Conservation (phyloP, 352 stramenopile species). For the Phytophthora pini region DNA sequence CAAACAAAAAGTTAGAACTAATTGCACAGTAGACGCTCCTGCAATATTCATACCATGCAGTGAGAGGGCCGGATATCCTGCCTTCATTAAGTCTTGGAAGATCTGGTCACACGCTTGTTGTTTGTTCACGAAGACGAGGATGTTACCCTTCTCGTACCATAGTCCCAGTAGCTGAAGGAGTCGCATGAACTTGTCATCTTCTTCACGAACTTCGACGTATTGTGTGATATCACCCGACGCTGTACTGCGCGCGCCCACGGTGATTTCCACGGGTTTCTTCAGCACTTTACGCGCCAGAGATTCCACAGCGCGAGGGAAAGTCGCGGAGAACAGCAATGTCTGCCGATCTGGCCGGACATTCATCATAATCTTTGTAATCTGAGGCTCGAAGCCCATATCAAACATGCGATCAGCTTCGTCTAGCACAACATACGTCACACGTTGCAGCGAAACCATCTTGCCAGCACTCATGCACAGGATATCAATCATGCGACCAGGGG, state of each 20-base stretch:
- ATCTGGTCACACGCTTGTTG: constrained; percentile 97
- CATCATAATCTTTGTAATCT: constrained; percentile 97
- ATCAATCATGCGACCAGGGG: constrained; percentile 99
- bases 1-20: constrained; percentile 17
- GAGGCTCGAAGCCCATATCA: constrained; percentile 99
- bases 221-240: constrained; percentile 98
- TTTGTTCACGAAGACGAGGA: constrained; percentile 99
- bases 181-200: constrained; percentile 99
- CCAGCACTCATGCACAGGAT: constrained; percentile 99
- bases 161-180: constrained; percentile 96
- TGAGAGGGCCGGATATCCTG: constrained; percentile 95
- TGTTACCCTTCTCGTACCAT: constrained; percentile 97
- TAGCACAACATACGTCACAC: constrained; percentile 98
- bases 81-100: constrained; percentile 97
- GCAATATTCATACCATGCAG: constrained; percentile 89
- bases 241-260: constrained; percentile 95
- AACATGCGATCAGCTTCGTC: constrained; percentile 99
- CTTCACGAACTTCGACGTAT: constrained; percentile 98
- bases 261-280: constrained; percentile 97
- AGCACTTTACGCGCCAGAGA: constrained; percentile 90
- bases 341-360: constrained; percentile 93
- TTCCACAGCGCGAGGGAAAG: constrained; percentile 96
- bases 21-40: background rate
- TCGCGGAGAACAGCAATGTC: constrained; percentile 98
- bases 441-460: constrained; percentile 95